Conservation (phyloP, 2,329 filamentous ascomycete genomes). For the Sphaerulina musiva region DNA sequence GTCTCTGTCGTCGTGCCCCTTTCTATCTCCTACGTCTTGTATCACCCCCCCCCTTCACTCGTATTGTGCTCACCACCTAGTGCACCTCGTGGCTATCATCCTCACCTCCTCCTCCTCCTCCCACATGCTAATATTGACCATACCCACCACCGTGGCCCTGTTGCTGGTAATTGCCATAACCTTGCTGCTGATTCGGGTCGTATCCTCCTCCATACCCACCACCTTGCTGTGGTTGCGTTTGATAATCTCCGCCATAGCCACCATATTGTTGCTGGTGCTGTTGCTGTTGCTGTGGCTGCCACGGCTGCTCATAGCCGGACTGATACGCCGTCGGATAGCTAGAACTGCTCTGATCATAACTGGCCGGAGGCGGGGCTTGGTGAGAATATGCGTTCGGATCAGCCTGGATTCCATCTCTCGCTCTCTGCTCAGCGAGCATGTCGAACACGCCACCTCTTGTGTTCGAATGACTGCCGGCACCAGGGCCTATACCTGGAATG, state of each 20-base stretch:
- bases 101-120: background rate
- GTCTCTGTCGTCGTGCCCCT: too few relatives aligned
- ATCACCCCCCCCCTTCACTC: too few relatives aligned
- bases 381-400: conserved; percentile 22
- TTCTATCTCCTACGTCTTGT: too few relatives aligned
- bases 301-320: conserved; percentile 33
- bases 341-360: conserved; percentile 26
- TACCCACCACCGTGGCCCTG: conserved; percentile 16
- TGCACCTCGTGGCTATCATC: background rate
- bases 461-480: conserved; percentile 23
- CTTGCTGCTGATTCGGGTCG: conserved; percentile 14
- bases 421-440: conserved; percentile 23
- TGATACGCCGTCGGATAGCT: conserved; percentile 33
- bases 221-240: conserved; percentile 19
- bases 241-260: conserved; percentile 18
- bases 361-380: conserved; percentile 23
- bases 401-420: conserved; percentile 8
- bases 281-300: conserved; percentile 23
- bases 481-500: conserved; percentile 19
- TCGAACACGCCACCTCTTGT: conserved; percentile 29
- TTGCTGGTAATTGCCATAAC: conserved; percentile 2
- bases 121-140: conserved; percentile 13
- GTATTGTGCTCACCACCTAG: background rate
- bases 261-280: conserved; percentile 10
- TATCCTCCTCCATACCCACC: conserved; percentile 20